phyloP scores from a whole-genome alignment of 1,139 yeast species.

The Magnusiomyces suaveolens region DNA sequence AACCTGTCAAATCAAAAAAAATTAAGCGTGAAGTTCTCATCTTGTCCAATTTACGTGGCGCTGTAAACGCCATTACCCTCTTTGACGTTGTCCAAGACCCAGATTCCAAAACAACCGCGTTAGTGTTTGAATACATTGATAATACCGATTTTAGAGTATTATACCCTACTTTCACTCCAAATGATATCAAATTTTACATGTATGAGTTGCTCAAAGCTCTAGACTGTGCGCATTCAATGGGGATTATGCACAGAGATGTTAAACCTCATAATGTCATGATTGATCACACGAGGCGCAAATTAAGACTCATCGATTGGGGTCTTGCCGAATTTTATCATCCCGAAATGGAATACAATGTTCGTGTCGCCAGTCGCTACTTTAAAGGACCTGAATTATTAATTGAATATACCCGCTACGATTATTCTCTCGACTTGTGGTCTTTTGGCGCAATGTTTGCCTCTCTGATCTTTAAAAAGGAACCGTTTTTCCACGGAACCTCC shows the following conservation, averaged over 20 bases:
- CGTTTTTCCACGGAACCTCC: constrained; percentile 90
- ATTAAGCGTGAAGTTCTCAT: constrained; percentile 87
- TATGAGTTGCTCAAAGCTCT: constrained; percentile 72
- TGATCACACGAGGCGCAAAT: constrained; percentile 56
- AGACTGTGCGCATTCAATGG: constrained; percentile 88
- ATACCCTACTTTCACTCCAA: constrained; percentile 70
- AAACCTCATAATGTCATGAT: constrained; percentile 96
- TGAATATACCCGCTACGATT: constrained; percentile 80
- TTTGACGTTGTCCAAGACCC: constrained; percentile 79
- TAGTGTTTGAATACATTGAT: constrained; percentile 76
- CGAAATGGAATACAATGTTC: constrained; percentile 81
- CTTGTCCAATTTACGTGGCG: constrained; percentile 67
- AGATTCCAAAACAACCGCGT: constrained; percentile 75
- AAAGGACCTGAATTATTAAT: constrained; percentile 91
- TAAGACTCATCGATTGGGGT: constrained; percentile 93
- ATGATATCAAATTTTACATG: constrained; percentile 77
- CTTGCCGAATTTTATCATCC: constrained; percentile 90
- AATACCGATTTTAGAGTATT: constrained; percentile 79
- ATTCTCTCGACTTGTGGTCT: constrained; percentile 88
- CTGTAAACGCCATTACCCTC: constrained; percentile 68
- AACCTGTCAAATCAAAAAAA: constrained; percentile 88
- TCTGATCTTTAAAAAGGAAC: constrained; percentile 89
- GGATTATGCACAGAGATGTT: constrained; percentile 93
- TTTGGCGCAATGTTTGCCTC: constrained; percentile 96
- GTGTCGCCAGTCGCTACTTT: constrained; percentile 90